Conservation (phyloP, 352 stramenopile genomes). For the Bremia lactucae region DNA sequence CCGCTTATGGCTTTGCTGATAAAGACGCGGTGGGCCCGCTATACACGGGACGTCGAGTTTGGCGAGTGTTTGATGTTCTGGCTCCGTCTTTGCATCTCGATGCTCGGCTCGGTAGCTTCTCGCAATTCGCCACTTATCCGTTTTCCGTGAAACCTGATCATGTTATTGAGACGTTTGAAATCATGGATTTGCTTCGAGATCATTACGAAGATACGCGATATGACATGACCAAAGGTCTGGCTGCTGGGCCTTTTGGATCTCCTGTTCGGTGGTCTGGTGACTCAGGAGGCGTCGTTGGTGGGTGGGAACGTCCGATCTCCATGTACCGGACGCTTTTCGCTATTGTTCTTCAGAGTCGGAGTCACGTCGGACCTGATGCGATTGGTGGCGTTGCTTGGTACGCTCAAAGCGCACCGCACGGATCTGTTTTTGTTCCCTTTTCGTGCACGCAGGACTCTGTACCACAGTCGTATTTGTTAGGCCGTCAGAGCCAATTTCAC, state of each 20-base stretch:
- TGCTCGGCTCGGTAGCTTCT: constrained; percentile 44
- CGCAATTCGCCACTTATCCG: constrained; percentile 73
- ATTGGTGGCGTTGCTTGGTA: constrained; percentile 60
- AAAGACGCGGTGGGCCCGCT: constrained; percentile 48
- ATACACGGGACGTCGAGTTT: constrained; percentile 79
- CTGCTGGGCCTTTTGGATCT: constrained; percentile 84
- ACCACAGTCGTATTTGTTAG: constrained; percentile 45
- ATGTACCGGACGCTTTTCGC: constrained; percentile 84
- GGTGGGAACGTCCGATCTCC: constrained; percentile 86
- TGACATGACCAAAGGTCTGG: constrained; percentile 75
- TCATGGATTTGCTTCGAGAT: constrained; percentile 82
- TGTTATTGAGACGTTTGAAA: constrained; percentile 40
- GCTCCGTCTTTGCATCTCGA: constrained; percentile 71
- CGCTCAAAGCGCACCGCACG: constrained; percentile 46
- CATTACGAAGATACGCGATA: constrained; percentile 88
- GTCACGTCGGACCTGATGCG: constrained; percentile 21
- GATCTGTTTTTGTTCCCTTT: constrained; percentile 68
- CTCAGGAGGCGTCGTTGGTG: constrained; percentile 37
- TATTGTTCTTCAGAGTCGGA: constrained; percentile 59
- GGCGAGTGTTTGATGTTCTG: constrained; percentile 78
- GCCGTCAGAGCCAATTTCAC: constrained; percentile 61
- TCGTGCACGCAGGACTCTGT: constrained; percentile 38
- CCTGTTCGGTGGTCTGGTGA: constrained; percentile 76
- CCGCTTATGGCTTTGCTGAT: constrained; percentile 52
- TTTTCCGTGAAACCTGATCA: constrained; percentile 81